Conservation (phyloP, 306 rosid species). For the Medicago lupulina region DNA sequence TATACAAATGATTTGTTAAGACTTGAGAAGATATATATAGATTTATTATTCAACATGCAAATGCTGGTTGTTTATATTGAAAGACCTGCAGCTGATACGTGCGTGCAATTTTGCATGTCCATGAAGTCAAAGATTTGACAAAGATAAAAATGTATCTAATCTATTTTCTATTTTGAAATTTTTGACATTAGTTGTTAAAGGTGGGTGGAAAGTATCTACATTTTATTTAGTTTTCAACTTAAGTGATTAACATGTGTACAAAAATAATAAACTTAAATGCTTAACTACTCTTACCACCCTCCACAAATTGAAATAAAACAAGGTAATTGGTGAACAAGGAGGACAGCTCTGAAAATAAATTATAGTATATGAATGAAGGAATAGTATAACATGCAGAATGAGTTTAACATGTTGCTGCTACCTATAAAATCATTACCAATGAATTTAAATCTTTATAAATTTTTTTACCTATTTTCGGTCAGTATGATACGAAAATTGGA, state of each 20-base stretch:
- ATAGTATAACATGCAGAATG: neutral
- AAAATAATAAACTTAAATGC: constrained; percentile 15
- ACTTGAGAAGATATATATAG: neutral
- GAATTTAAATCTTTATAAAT: too few species aligned
- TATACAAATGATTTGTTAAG: constrained; percentile 32
- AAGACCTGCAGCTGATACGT: neutral
- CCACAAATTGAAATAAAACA: neutral
- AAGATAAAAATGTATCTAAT: neutral
- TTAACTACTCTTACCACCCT: constrained; percentile 25
- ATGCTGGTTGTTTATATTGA: constrained; percentile 4
- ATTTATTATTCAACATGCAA: constrained; percentile 2
- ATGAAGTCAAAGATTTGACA: constrained; percentile 40
- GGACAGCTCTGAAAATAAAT: neutral
- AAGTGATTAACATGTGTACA: neutral
- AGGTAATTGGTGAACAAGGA: neutral
- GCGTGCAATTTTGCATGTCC: too few species aligned
- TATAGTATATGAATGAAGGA: neutral
- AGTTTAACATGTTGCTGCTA: neutral
- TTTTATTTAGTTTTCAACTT: constrained; percentile 21
- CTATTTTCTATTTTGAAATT: neutral
- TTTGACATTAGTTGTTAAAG: constrained; percentile 22
- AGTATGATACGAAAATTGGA: too few species aligned
- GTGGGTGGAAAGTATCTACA: constrained; percentile 21
- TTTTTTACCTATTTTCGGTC: too few species aligned
- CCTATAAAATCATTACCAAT: too few species aligned